Percentiles rank a stretch among this genome's conserved stretches.
Evolutionary conservation across 1,284 basidiomycete genomes (phyloP).

Genomic region (Leccinum griseonigrum): DNA sequence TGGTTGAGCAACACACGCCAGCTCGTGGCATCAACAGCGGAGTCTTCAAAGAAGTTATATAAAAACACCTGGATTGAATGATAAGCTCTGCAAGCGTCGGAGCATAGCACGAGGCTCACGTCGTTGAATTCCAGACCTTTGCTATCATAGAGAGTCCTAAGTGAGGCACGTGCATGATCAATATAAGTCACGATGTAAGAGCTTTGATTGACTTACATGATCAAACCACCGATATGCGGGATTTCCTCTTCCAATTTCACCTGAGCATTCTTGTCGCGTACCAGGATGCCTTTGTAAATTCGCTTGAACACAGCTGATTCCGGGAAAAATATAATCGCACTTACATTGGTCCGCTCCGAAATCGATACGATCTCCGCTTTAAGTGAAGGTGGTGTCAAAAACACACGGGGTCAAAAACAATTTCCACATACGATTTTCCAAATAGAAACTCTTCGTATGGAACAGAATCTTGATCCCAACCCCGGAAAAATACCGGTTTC

Average conservation of each 20-base stretch:
- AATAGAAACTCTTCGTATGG: conserved; percentile 59
- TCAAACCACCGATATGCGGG: conserved; percentile 56
- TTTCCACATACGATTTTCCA: conserved; percentile 40
- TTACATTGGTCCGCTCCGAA: conserved; percentile 69
- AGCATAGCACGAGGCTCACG: conserved; percentile 34
- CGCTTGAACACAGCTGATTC: background rate
- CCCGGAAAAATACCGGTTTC: conserved; percentile 59
- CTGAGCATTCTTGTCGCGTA: conserved; percentile 55
- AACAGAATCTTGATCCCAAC: conserved; percentile 51
- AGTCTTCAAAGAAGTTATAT: conserved; percentile 72
- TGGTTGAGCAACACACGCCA: too few species aligned
- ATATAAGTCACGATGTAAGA: background rate
- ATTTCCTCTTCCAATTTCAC: conserved; percentile 50
- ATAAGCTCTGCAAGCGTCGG: conserved; percentile 1
- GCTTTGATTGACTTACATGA: conserved; percentile 46
- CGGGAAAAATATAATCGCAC: conserved; percentile 6
- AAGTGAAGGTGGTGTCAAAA: background rate
- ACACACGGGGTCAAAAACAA: conserved; percentile 1
- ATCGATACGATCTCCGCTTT: conserved; percentile 52
- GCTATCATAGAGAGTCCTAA: conserved; percentile 68
- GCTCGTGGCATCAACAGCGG: conserved; percentile 43
- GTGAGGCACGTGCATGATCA: background rate
- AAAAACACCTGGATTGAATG: conserved; percentile 52
- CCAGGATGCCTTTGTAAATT: conserved; percentile 55
- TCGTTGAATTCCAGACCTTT: conserved; percentile 77